These are phyloP conservation scores for Trichothecium sympodiale DNA, from an alignment of 2,329 filamentous ascomycete genomes.

Conservation along the genomic window DNA sequence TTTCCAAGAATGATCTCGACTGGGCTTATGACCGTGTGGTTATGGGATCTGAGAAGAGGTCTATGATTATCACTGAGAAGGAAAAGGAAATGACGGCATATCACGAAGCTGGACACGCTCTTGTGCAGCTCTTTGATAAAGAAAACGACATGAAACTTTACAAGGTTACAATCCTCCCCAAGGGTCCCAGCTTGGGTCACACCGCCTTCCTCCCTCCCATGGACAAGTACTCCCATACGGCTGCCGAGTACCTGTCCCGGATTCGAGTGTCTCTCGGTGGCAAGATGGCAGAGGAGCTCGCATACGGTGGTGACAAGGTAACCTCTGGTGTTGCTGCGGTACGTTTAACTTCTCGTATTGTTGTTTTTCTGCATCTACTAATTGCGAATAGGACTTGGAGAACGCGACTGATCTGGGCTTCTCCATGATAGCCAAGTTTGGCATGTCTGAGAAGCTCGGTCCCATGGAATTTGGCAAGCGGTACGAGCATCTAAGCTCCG, in stretches of 20 bases:
- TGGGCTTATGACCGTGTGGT: constrained; percentile 98
- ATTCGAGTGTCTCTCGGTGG: constrained; percentile 78
- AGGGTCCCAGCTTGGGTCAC: constrained; percentile 75
- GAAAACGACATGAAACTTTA: constrained; percentile 70
- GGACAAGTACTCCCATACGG: constrained; percentile 84
- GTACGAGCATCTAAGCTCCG: constrained; percentile 71
- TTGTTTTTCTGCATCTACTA: not conserved
- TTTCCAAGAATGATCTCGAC: constrained; percentile 74
- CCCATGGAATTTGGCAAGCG: constrained; percentile 80
- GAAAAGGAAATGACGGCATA: constrained; percentile 96
- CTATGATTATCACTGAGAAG: constrained; percentile 80
- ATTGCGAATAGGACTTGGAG: constrained; percentile 59
- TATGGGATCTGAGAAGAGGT: constrained; percentile 89
- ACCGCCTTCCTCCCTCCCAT: constrained; percentile 83
- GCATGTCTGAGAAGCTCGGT: constrained; percentile 80
- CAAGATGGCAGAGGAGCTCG: constrained; percentile 82
- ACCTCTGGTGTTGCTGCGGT: constrained; percentile 77
- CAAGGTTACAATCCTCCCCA: constrained; percentile 94
- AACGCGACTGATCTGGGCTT: constrained; percentile 74
- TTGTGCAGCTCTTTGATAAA: constrained; percentile 72
- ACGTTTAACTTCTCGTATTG: constrained; percentile 22
- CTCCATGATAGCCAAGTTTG: constrained; percentile 76
- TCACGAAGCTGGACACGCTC: constrained; percentile 89
- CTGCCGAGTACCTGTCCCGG: constrained; percentile 67
- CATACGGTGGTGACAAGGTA: constrained; percentile 84